Evolutionary conservation across 1,139 yeast species (phyloP), one percentile per base, ranked within the genome.

Genomic region (Blastobotrys serpentis): DNA sequence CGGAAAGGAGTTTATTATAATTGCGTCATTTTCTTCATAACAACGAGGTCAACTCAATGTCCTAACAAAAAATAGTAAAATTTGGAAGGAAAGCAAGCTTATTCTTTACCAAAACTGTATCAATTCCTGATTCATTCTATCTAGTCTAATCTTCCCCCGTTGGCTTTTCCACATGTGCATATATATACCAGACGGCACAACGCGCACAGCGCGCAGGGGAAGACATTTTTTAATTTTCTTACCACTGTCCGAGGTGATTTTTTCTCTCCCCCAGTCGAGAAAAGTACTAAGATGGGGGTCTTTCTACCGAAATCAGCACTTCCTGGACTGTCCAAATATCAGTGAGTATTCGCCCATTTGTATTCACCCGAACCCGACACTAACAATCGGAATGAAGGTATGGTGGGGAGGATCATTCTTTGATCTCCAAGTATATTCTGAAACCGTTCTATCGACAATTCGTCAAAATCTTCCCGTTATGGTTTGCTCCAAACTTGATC

Each of bases 401-500:
- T 58, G 79, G 79, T 49, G 79, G 95, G 34, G 94, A 85, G 61
- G 98, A 90, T 65, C 83, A 84, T 56, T 88, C 96, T 1, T 67
- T 86, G 46, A 72, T 84, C 21, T 86, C 97, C 18, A 82, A 81
- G 63, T 81, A 81, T 61, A 67, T 89, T 10, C 72, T 90, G 57
- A 87, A 85, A 63, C 86, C 83, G 51, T 90, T 90, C 74, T 79
- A 82, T 75, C 69, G 75, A 49, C 69, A 73, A 56, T 85, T 88
- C 65, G 92, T 85, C 22, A 66, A 72, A 47, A 71, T 88, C 38
- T 87, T 89, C 69, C 98, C 98, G 2, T 55, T 75, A 55, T 84
- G 84, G 77, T 79, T 88, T 85, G 96, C 96, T 61, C 63, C 96
- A 8, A 88, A 86, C 64, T 79, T 86, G 64, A 85, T 90, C 50